phyloP scores from a whole-genome alignment of 768 basidiomycete genomes.

The Sporobolomyces phaffii region DNA sequence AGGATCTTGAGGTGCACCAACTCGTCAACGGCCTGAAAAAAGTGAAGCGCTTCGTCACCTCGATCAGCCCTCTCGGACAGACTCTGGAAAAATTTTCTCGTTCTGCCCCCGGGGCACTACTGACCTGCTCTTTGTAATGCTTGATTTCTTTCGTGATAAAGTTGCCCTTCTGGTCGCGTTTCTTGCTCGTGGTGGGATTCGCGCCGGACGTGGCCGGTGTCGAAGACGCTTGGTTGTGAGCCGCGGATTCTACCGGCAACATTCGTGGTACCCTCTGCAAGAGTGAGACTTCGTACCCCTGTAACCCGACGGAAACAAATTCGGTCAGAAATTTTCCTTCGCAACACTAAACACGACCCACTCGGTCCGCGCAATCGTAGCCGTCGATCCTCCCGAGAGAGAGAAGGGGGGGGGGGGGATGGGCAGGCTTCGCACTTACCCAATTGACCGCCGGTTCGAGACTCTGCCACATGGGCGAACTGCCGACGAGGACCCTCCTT shows the following conservation, averaged over 20 bases:
- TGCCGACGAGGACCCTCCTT: slow-evolving; percentile 69
- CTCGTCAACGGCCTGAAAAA: slow-evolving; percentile 90
- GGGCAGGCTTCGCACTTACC: slow-evolving; percentile 61
- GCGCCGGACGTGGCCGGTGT: slow-evolving; percentile 1
- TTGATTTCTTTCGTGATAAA: slow-evolving; percentile 21
- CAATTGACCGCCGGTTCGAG: slow-evolving; percentile 66
- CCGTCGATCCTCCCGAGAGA: too few relatives aligned
- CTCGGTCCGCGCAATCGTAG: too few relatives aligned
- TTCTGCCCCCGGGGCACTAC: too few relatives aligned
- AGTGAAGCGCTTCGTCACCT: slow-evolving; percentile 45
- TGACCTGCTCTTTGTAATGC: slow-evolving; percentile 35
- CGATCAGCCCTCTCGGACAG: too few relatives aligned
- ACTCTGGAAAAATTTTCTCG: too few relatives aligned
- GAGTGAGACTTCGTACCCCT: slow-evolving; percentile 41
- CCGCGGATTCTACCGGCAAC: not conserved
- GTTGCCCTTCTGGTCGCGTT: slow-evolving; percentile 14
- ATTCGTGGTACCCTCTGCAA: slow-evolving; percentile 34
- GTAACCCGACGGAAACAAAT: not conserved
- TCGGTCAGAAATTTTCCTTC: slow-evolving; percentile 45
- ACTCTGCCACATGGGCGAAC: slow-evolving; percentile 76
- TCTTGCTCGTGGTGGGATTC: slow-evolving; percentile 28
- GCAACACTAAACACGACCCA: too few relatives aligned
- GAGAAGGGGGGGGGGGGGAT: slow-evolving; percentile 62
- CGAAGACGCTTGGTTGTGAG: not conserved
- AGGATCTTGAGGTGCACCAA: slow-evolving; percentile 85